phyloP scores from a whole-genome alignment of 1,284 basidiomycete genomes.

The Boletus sp. region DNA sequence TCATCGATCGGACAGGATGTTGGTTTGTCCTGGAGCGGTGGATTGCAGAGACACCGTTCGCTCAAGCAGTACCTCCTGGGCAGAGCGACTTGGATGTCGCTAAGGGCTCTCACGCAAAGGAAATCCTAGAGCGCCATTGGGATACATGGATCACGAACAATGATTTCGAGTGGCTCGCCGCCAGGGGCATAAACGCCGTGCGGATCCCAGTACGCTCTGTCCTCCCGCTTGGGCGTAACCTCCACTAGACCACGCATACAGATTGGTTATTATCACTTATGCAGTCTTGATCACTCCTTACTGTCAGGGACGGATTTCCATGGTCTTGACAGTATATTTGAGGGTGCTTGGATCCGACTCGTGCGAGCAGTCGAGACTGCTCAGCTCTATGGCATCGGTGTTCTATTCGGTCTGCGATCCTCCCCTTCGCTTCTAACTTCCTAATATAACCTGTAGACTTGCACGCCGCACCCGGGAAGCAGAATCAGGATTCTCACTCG shows the following conservation, averaged over 20 bases:
- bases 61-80: constrained; percentile 50
- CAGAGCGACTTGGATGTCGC: constrained; percentile 80
- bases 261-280: constrained; percentile 81
- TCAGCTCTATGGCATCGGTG: constrained; percentile 64
- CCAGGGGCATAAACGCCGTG: constrained; percentile 80
- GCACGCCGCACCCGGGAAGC: constrained; percentile 76
- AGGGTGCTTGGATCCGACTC: constrained; percentile 74
- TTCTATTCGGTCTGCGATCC: constrained; percentile 62
- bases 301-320: constrained; percentile 75
- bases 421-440: neutral
- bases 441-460: constrained; percentile 46
- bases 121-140: constrained; percentile 77
- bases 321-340: constrained; percentile 56
- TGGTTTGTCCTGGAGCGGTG: constrained; percentile 81
- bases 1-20: constrained; percentile 45
- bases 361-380: constrained; percentile 67
- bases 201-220: constrained; percentile 67
- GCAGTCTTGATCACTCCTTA: constrained; percentile 58
- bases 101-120: constrained; percentile 55
- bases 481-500: constrained; percentile 65
- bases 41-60: constrained; percentile 63
- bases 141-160: constrained; percentile 70
- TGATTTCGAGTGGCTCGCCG: constrained; percentile 74
- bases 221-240: neutral
- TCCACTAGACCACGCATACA: constrained; percentile 31